phyloP scores from a whole-genome alignment of 345 rosid genomes.

The Sonneratia caseolaris region DNA sequence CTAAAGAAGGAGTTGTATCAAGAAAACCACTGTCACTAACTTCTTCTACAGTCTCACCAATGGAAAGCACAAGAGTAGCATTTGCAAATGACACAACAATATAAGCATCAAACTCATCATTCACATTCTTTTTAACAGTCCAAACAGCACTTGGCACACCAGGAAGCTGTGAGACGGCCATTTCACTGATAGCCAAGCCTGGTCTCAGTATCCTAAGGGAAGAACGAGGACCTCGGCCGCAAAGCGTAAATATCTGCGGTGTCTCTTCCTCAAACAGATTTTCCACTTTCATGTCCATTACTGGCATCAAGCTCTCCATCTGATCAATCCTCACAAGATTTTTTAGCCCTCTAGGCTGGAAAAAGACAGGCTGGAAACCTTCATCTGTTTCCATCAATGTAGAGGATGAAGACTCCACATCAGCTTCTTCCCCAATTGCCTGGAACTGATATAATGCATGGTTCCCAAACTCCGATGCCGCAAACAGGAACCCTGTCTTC shows the following conservation, averaged over 20 bases:
- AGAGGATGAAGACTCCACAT: slow-evolving; percentile 84
- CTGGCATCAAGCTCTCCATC: slow-evolving; percentile 93
- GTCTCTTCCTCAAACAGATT: slow-evolving; percentile 98
- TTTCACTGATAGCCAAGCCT: slow-evolving; percentile 90
- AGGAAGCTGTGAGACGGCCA: slow-evolving; percentile 99
- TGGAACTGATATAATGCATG: slow-evolving; percentile 92
- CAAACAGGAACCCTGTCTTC: slow-evolving; percentile 81
- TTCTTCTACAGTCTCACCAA: slow-evolving; percentile 98
- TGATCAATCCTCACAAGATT: slow-evolving; percentile 94
- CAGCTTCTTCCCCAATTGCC: slow-evolving; percentile 84
- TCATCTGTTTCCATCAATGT: slow-evolving; percentile 93
- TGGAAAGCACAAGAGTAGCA: slow-evolving; percentile 95
- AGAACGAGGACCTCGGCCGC: slow-evolving; percentile 97
- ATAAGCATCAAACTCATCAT: slow-evolving; percentile 94
- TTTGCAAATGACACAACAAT: slow-evolving; percentile 93
- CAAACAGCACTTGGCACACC: slow-evolving; percentile 99
- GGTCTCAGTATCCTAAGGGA: slow-evolving; percentile 85
- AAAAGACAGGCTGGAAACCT: slow-evolving; percentile 92
- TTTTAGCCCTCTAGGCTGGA: slow-evolving; percentile 82
- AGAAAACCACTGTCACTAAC: slow-evolving; percentile 96
- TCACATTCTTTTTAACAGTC: slow-evolving; percentile 88
- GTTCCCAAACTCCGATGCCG: slow-evolving; percentile 95
- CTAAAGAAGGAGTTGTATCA: slow-evolving; percentile 89
- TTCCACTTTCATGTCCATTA: slow-evolving; percentile 88
- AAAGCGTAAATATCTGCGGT: slow-evolving; percentile 80